These are phyloP conservation scores for Lasiosphaeria ovina DNA, from an alignment of 495 filamentous ascomycete species.

Conservation along the genomic window DNA sequence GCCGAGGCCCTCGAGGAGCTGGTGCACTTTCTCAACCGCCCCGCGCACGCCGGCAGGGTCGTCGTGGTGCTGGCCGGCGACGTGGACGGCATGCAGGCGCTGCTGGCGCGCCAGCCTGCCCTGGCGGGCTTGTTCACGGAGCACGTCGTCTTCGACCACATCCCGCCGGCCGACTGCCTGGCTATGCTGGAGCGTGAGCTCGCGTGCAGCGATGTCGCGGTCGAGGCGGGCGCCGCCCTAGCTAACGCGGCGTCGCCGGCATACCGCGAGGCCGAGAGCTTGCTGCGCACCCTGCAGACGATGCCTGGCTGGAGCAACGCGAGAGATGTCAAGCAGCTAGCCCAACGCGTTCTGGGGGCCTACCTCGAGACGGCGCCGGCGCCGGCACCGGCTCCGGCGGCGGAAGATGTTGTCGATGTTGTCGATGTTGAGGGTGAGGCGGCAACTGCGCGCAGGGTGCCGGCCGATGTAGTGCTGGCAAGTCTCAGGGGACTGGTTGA, in stretches of 20 bases:
- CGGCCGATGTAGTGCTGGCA: neutral
- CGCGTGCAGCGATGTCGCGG: slow-evolving; percentile 21
- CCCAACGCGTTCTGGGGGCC: slow-evolving; percentile 49
- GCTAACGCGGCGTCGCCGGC: slow-evolving; percentile 18
- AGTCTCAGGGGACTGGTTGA: neutral
- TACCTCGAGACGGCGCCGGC: slow-evolving; percentile 32
- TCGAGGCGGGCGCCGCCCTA: slow-evolving; percentile 27
- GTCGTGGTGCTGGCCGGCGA: slow-evolving; percentile 80
- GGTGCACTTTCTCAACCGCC: slow-evolving; percentile 65
- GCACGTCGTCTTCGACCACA: slow-evolving; percentile 49
- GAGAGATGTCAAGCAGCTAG: slow-evolving; percentile 60
- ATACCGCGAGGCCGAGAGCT: slow-evolving; percentile 39
- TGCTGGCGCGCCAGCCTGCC: slow-evolving; percentile 62
- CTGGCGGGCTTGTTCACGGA: slow-evolving; percentile 61
- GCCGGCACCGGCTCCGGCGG: slow-evolving; percentile 32
- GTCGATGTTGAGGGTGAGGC: neutral
- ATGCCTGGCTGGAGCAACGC: slow-evolving; percentile 63
- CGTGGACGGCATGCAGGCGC: slow-evolving; percentile 63
- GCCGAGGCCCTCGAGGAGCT: slow-evolving; percentile 74
- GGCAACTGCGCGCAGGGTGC: neutral
- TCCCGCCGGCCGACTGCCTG: slow-evolving; percentile 47
- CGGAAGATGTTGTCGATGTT: slow-evolving; percentile 20
- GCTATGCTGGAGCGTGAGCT: slow-evolving; percentile 34
- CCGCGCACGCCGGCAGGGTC: slow-evolving; percentile 58
- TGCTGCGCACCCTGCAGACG: slow-evolving; percentile 37